A percentile compares a stretch with the other conserved stretches of the same genome.
Evolutionary conservation across 352 stramenopile genomes (phyloP).

Genomic region (Phytophthora citricola): DNA sequence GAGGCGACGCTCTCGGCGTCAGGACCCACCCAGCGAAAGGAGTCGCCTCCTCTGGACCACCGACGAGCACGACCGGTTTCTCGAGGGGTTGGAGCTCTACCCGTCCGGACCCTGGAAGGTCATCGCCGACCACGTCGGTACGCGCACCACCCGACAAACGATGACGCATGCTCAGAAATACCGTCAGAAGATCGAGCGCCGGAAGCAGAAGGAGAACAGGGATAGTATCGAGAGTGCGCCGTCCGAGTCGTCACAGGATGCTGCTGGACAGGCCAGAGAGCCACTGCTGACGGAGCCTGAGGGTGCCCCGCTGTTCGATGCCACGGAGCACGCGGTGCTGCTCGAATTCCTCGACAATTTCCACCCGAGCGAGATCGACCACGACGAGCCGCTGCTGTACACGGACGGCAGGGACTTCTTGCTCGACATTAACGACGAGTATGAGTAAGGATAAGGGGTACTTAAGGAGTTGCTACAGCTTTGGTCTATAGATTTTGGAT

Average conservation of each 20-base stretch:
- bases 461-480: no score
- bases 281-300: constrained; percentile 13
- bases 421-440: constrained; percentile 1
- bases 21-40: constrained; percentile 26
- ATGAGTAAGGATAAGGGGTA: not conserved
- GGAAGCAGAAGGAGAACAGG: constrained; percentile 13
- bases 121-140: constrained; percentile 41
- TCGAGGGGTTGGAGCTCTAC: constrained; percentile 45
- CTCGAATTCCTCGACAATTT: constrained; percentile 35
- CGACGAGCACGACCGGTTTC: constrained; percentile 48
- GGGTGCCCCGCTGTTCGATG: not conserved
- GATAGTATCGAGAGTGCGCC: constrained; percentile 12
- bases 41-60: constrained; percentile 39
- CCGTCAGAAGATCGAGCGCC: constrained; percentile 42
- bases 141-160: constrained; percentile 34
- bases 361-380: constrained; percentile 29
- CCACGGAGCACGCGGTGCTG: constrained; percentile 24
- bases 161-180: constrained; percentile 54
- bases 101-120: constrained; percentile 36
- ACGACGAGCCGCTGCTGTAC: constrained; percentile 22
- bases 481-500: constrained; percentile 1
- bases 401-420: constrained; percentile 11
- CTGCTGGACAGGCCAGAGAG: constrained; percentile 2
- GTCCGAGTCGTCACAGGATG: constrained; percentile 8
- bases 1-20: constrained; percentile 17